Conservation (phyloP, 129 eudicot species). For the Daucus carota region DH1_v3.0 NC_030387.2:302001-302500, state of each 20-base stretch:
- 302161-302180: not conserved
- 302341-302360: conserved; percentile 38
- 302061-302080: conserved; percentile 70
- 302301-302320: conserved; percentile 20
- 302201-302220: conserved; percentile 36
- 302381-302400: conserved; percentile 58
- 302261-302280: conserved; percentile 14
- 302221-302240: conserved; percentile 47
- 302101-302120: not conserved
- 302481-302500: conserved; percentile 23
- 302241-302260: conserved; percentile 15
- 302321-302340: conserved; percentile 43
- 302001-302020: conserved; percentile 70
- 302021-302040: conserved; percentile 90
- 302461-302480: not conserved
- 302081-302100: conserved; percentile 53
- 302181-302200: not conserved
- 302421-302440: conserved; percentile 14
- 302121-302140: not conserved
- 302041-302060: conserved; percentile 95
- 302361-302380: conserved; percentile 64
- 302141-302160: not conserved
- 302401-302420: conserved; percentile 38
- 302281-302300: conserved; percentile 13
- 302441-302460: conserved; percentile 25